phyloP scores from a whole-genome alignment of 2,329 filamentous ascomycete species.

The Monilinia aucupariae region DNA sequence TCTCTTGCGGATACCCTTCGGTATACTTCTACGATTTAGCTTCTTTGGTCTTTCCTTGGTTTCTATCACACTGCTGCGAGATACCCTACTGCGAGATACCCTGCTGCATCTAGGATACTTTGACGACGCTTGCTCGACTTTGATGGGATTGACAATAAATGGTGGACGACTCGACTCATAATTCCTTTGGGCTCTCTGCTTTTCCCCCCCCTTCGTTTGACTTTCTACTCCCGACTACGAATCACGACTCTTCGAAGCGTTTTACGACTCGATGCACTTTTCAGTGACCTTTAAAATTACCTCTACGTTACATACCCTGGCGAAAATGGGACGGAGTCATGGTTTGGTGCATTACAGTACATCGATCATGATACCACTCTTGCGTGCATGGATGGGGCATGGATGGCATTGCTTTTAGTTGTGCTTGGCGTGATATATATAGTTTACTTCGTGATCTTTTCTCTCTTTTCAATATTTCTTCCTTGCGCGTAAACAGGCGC shows the following conservation, averaged over 20 bases:
- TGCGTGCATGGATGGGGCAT: constrained; percentile 10
- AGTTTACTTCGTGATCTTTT: constrained; percentile 4
- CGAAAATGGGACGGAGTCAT: constrained; percentile 13
- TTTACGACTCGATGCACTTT: background rate
- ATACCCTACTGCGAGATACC: constrained; percentile 11
- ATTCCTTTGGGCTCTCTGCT: background rate
- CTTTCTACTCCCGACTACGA: background rate
- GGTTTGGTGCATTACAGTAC: constrained; percentile 13
- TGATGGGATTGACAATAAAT: constrained; percentile 5
- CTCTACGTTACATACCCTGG: constrained; percentile 10
- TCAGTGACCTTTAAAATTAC: background rate
- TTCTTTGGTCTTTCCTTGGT: constrained; percentile 12
- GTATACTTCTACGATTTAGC: constrained; percentile 1
- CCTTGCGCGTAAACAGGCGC: constrained; percentile 4
- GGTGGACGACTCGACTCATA: constrained; percentile 3
- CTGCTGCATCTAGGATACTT: constrained; percentile 14
- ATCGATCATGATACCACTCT: constrained; percentile 15
- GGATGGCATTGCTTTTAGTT: constrained; percentile 13
- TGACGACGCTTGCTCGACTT: constrained; percentile 1
- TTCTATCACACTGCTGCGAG: constrained; percentile 1
- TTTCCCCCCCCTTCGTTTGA: background rate
- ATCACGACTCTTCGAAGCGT: background rate
- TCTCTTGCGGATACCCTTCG: constrained; percentile 14
- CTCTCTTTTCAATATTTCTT: background rate
- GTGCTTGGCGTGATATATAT: constrained; percentile 9